Conservation (phyloP, 805 yeast genomes). For the Kurtzmaniella cleridarum region DNA sequence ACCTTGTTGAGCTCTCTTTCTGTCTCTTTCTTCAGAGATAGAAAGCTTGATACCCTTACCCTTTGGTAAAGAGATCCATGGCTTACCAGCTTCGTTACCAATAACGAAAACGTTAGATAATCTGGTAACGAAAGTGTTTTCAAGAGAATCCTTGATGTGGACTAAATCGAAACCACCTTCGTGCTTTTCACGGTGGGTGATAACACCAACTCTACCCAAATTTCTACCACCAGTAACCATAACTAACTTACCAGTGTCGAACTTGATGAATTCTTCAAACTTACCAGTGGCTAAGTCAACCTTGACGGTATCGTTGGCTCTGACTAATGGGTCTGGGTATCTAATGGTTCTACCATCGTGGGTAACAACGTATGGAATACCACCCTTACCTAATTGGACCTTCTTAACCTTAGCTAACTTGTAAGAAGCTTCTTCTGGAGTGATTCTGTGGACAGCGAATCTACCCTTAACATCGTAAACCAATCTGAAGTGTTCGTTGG, state of each 20-base stretch:
- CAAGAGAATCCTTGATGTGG: conserved; percentile 37
- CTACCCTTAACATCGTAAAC: conserved; percentile 25
- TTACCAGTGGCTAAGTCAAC: conserved; percentile 22
- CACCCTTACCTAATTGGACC: conserved; percentile 21
- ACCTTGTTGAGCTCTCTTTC: conserved; percentile 39
- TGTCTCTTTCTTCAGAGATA: conserved; percentile 40
- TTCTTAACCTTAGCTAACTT: conserved; percentile 22
- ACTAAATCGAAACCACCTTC: conserved; percentile 41
- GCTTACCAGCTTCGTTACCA: conserved; percentile 39
- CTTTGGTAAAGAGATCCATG: conserved; percentile 38
- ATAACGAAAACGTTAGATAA: conserved; percentile 36
- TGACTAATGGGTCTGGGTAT: conserved; percentile 22
- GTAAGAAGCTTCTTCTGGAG: conserved; percentile 22
- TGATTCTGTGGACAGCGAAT: conserved; percentile 24
- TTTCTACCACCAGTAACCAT: conserved; percentile 42
- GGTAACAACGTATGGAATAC: conserved; percentile 22
- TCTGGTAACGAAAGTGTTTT: conserved; percentile 39
- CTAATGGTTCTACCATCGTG: conserved; percentile 25
- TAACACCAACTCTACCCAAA: conserved; percentile 40
- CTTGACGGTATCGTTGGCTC: conserved; percentile 20
- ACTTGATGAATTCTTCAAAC: conserved; percentile 26
- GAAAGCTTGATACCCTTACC: conserved; percentile 42
- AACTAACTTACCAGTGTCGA: conserved; percentile 36
- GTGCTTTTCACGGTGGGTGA: conserved; percentile 39
- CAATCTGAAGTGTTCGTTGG: conserved; percentile 26